Evolutionary conservation across 1,284 basidiomycete species (phyloP), one percentile per base, ranked within the genome.

Genomic region (Cutaneotrichosporon arboriforme): DNA sequence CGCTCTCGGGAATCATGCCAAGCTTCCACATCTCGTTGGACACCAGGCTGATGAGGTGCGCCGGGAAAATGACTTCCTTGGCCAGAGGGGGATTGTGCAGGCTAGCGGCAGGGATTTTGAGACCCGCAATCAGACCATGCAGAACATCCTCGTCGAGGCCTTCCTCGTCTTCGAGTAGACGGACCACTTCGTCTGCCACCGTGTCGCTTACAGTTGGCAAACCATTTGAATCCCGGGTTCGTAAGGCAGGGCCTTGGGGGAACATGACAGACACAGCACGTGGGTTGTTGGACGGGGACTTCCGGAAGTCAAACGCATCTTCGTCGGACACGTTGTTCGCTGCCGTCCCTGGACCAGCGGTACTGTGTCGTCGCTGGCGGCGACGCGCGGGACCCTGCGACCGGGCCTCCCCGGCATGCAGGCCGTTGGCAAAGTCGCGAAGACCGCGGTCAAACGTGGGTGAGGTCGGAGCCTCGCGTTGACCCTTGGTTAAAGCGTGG

Each of bases 11-110:
- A 64, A 98, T 97, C 66, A 99, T 83, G 23, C 93, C 92, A 67
- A 97, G 91, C 77, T 97, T 97, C 96, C 96, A 99, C 94, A 98
- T 98, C 77, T 98, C 96, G 75, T 98, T 99, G 18, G 92, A 96
- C 56, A 97, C 87, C 46, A 98, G 79, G 66, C 88, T 91, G 76
- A 98, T 98, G 55, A 99, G 83, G 74, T 98, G 97, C n/a, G 96
- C 94, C 4, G 96, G 96, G 86, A 98, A 99, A 39, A 99, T 81
- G 51, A 98, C 93, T 75, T 99, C 96, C 77, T 97, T 98, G 58
- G 93, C 86, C 26, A 87, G 85, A 17, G 92, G 90, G 1, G 92
- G 90, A 68, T 90, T 96, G 52, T 88, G 88, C 51, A 90, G 79
- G 66, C 86, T 92, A 1, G 96, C 90, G 17, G 86, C 83, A 15